phyloP scores from a whole-genome alignment of 1,139 yeast genomes.

The Yamadazyma conglobata region DNA sequence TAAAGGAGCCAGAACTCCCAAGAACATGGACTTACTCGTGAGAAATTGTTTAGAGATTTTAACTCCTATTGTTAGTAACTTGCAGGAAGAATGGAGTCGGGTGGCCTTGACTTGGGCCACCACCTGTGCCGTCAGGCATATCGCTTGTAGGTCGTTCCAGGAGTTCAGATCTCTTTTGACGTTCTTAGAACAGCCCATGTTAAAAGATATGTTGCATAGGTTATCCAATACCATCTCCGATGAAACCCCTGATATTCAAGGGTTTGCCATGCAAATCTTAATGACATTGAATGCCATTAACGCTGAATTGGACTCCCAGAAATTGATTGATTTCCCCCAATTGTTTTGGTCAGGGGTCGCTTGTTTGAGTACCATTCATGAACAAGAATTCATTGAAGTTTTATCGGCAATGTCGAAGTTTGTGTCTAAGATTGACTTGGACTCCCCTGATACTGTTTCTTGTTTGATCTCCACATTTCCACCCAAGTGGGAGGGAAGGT shows the following conservation, averaged over 20 bases:
- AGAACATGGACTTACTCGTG: constrained; percentile 77
- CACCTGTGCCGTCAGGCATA: constrained; percentile 93
- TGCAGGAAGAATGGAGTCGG: constrained; percentile 82
- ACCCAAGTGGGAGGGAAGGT: constrained; percentile 91
- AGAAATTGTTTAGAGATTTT: constrained; percentile 62
- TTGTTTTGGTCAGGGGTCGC: constrained; percentile 96
- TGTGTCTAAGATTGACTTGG: constrained; percentile 81
- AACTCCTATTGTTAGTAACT: constrained; percentile 41
- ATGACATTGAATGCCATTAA: constrained; percentile 93
- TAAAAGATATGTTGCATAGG: constrained; percentile 90
- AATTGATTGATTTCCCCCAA: constrained; percentile 85
- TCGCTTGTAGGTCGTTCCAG: constrained; percentile 96
- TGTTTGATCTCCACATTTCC: constrained; percentile 87
- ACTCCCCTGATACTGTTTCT: constrained; percentile 80
- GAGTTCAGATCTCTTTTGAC: constrained; percentile 78
- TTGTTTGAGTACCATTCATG: constrained; percentile 84
- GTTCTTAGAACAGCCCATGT: constrained; percentile 80
- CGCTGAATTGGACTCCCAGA: constrained; percentile 75
- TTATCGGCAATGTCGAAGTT: constrained; percentile 78
- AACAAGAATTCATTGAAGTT: constrained; percentile 88
- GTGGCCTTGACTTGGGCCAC: constrained; percentile 93
- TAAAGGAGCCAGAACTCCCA: constrained; percentile 83
- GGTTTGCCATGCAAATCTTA: constrained; percentile 93
- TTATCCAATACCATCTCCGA: constrained; percentile 92
- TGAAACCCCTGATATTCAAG: constrained; percentile 84